Percentiles rank a stretch among this genome's conserved stretches.
Conservation (phyloP, 179 eudicot species). For the Amaranthus tricolor region DNA sequence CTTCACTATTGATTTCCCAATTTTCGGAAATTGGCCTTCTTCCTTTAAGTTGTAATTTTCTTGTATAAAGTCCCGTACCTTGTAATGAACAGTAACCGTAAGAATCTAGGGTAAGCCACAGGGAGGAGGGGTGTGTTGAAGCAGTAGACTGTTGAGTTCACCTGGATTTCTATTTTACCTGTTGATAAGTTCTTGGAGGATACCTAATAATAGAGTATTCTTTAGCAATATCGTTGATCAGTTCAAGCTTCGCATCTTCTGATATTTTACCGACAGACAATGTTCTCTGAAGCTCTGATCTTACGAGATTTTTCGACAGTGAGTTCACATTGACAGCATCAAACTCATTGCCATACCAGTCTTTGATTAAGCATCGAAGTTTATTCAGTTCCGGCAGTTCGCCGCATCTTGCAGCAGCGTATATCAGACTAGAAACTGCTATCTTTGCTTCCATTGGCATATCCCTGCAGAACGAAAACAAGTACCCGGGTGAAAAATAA, state of each 20-base stretch:
- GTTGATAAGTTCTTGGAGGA: conserved; percentile 3
- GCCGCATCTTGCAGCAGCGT: conserved; percentile 58
- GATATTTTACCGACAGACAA: conserved; percentile 19
- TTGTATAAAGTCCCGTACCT: not conserved
- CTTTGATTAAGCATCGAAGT: conserved; percentile 30
- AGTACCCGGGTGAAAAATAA: no score
- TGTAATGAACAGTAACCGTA: not conserved
- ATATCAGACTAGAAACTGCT: conserved; percentile 40
- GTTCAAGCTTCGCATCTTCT: conserved; percentile 26
- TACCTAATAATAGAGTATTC: conserved; percentile 3
- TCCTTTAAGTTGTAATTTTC: not conserved
- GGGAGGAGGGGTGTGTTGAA: no score
- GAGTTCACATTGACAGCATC: conserved; percentile 34
- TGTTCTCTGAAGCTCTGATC: conserved; percentile 27
- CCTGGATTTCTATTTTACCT: not conserved
- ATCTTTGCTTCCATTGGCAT: conserved; percentile 29
- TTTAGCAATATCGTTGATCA: conserved; percentile 27
- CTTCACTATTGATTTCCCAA: not conserved
- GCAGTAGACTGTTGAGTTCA: not conserved
- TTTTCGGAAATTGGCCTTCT: conserved; percentile 3
- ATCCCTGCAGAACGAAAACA: conserved; percentile 17
- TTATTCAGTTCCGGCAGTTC: conserved; percentile 40
- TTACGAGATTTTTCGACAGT: conserved; percentile 36
- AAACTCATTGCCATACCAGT: conserved; percentile 32
- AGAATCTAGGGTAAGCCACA: not conserved